These are phyloP conservation scores for Ustilago loliicola DNA, from an alignment of 1,284 basidiomycete species.

Conservation along the genomic window DNA sequence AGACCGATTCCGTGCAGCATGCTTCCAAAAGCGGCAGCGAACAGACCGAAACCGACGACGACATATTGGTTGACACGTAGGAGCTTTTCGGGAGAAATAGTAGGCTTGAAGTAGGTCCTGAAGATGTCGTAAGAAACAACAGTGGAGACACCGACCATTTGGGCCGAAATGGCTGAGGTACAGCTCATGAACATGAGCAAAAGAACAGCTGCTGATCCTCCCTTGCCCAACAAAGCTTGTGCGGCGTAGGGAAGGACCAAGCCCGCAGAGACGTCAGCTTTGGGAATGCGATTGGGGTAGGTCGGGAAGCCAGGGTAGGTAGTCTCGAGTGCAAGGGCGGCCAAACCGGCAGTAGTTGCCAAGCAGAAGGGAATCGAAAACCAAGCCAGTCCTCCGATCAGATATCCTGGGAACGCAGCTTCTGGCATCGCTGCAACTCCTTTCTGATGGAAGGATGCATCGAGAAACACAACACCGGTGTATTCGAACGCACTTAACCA, in stretches of 20 bases:
- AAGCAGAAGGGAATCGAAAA: constrained; percentile 62
- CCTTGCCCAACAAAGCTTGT: constrained; percentile 60
- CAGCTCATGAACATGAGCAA: constrained; percentile 65
- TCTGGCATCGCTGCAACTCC: constrained; percentile 61
- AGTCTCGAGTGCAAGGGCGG: constrained; percentile 60
- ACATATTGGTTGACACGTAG: constrained; percentile 58
- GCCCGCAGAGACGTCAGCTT: constrained; percentile 59
- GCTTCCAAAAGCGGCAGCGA: constrained; percentile 63
- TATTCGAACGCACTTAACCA: constrained; percentile 58
- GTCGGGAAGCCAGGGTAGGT: constrained; percentile 59
- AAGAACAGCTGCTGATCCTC: constrained; percentile 56
- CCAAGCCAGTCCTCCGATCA: constrained; percentile 63
- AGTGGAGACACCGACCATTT: constrained; percentile 58
- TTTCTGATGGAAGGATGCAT: constrained; percentile 61
- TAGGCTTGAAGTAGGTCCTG: constrained; percentile 57
- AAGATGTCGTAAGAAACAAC: constrained; percentile 58
- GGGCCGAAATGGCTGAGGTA: constrained; percentile 63
- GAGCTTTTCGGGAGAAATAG: constrained; percentile 48
- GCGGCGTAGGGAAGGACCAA: constrained; percentile 63
- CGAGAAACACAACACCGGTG: constrained; percentile 58
- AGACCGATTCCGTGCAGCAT: constrained; percentile 63
- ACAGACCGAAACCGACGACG: constrained; percentile 64
- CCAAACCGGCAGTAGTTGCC: constrained; percentile 60
- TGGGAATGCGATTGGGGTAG: constrained; percentile 55
- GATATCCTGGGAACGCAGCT: constrained; percentile 59